Evolutionary conservation across 1,284 basidiomycete species (phyloP).

Genomic region (Rhodotorula sp.): DNA sequence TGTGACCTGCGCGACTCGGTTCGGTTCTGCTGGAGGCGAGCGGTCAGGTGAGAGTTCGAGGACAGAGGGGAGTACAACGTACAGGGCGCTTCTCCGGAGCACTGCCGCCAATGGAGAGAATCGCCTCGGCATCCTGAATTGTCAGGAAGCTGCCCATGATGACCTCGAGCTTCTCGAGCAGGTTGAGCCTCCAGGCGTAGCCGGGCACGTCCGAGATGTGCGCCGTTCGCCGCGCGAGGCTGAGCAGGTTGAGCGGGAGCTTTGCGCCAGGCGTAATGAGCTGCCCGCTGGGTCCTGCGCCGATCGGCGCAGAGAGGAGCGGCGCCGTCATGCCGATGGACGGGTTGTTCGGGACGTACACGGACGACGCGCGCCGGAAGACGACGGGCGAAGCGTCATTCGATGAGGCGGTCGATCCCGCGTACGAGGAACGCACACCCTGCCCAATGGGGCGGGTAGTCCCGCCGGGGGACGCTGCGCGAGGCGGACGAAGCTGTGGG

Average conservation of each 20-base stretch:
- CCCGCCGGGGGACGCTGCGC: not conserved
- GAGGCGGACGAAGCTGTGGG: constrained; percentile 10
- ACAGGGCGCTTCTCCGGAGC: constrained; percentile 15
- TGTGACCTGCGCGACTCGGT: constrained; percentile 21
- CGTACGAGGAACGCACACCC: constrained; percentile 16
- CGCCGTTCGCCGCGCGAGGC: constrained; percentile 29
- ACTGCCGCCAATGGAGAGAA: constrained; percentile 26
- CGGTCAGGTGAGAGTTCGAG: not conserved
- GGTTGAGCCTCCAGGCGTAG: constrained; percentile 34
- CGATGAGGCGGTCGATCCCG: constrained; percentile 1
- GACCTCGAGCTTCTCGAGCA: constrained; percentile 40
- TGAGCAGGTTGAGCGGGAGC: constrained; percentile 27
- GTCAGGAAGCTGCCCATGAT: constrained; percentile 35
- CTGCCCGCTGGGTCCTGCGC: not conserved
- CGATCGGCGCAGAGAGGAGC: not conserved
- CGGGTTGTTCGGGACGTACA: constrained; percentile 11
- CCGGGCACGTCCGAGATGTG: constrained; percentile 31
- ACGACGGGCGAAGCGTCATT: not conserved
- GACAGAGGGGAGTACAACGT: not conserved
- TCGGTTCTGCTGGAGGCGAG: constrained; percentile 5
- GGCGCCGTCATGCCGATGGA: not conserved
- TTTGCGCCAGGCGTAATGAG: constrained; percentile 19
- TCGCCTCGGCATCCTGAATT: constrained; percentile 34
- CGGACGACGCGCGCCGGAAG: constrained; percentile 22
- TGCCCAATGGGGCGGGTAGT: constrained; percentile 12